Evolutionary conservation across 306 rosid genomes (phyloP), one percentile per base, ranked within the genome.

Genomic region (Delonix regia): DNA sequence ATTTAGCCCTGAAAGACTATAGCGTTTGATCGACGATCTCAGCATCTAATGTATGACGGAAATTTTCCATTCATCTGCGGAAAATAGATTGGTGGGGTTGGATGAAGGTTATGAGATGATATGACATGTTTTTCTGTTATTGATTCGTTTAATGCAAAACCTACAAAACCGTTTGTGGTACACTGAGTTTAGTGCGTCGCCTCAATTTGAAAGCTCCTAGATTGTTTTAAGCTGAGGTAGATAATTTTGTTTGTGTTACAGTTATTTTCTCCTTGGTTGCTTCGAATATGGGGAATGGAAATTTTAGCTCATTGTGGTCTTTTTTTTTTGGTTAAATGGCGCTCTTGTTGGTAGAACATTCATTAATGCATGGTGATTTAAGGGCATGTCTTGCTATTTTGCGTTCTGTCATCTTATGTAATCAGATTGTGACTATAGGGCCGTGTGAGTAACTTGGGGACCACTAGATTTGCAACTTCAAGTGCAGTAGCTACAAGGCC

Each of bases 401-500:
- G 76, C 2, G 12, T 24, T 28, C 11, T 60, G 28, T 44, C 45
- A 18, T 71, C 44, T 70, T 30, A 25, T 36, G 49, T 79, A 64
- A 68, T 7, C 2, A 33, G 62, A 51, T 9, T 61, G 22, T 49
- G 72, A 39, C 13, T 63, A 22, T 56, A 87, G 91, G 82, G 87
- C 77, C 85, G 71, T 78, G 90, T 38, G 61, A 81, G 82, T 56
- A 83, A 61, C 76, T 71, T 74, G 79, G 86, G 88, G 69, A 53
- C 86, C 16, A 24, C 80, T 28, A 81, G 95, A 85, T 82, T 70
- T 83, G 88, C 87, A 19, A 85, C 89, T 21, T 79, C 88, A 3
- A 83, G 82, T 36, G 89, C 85, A 38, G 90, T 83, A 77, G 87
- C 90, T 34, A 72, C 88, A 41, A 83, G 75, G 62, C 83, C 84